Base-by-base conservation (phyloP, 2,329 filamentous ascomycete species). In the Fusarium aywerte region DNA sequence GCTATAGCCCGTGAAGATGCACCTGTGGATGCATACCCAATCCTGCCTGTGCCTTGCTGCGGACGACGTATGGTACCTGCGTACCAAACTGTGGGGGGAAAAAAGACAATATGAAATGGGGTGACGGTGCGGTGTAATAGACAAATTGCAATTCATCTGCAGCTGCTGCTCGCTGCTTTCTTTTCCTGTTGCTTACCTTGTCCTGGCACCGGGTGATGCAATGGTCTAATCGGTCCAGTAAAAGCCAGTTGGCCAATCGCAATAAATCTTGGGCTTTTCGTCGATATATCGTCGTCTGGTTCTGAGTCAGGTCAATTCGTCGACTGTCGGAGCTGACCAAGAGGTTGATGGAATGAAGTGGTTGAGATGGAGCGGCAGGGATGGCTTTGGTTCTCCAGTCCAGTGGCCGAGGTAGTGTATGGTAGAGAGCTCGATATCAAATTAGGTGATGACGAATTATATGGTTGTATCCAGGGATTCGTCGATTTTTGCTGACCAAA, bases 181-280 rank as follows among this genome's bases (percentile, higher is more conserved):
- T 67, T 61, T 65, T 52, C 39, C 11, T 67, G 18, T 40, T 38
- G 59, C 65, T 67, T 66, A 62, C 63, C 62, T 68, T 57, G 43
- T 18, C 47, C 33, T 43, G 5, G 29, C 32, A 52, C 31, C 11
- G 10, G 43, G 21, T 47, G 43, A 44, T 39, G 50, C 48, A 21
- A 42, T 18, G 29, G 43, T 39, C 29, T 29, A 16, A 13, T 35
- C 16, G 29, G 7, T 53, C 25, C 59, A 55, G 21, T 40, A 11
- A 38, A 27, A 33, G 33, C 35, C 40, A 62, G 31, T 35, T 48
- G 50, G 32, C 56, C 45, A 59, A 47, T 49, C 39, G 48, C 27
- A 32, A 48, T 36, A 38, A 43, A 51, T 55, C 23, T 32, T 44
- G 18, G 36, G 35, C 27, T 48, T 31, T n/a, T 47, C n/a, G 55